Evolutionary conservation across 1,284 basidiomycete genomes (phyloP), one percentile per base, ranked within the genome.

Genomic region (Cryptococcus jaspeensis): DNA sequence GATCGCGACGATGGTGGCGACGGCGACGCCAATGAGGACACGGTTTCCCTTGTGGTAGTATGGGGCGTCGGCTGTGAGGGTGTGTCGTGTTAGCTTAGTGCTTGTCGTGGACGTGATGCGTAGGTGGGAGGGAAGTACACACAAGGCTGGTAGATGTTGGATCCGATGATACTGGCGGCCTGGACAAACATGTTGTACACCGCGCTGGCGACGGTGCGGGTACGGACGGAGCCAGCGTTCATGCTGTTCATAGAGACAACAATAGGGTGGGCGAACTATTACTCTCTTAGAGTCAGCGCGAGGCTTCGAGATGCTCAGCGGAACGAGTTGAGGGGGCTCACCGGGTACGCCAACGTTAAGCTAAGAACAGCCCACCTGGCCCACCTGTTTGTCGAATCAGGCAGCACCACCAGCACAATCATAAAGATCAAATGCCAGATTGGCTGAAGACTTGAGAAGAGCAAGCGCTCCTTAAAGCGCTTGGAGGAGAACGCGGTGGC

Each of bases 101-200:
- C n/a, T n/a, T n/a, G n/a, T n/a, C 55, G 52, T n/a, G 40, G 45
- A 7, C 15, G n/a, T 42, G 47, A 13, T 49, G 8, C 11, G 35
- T 15, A 36, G 15, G 15, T 6, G 16, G 50, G 22, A 2, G 15
- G 44, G n/a, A n/a, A n/a, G n/a, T n/a, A n/a, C 38, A 53, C 46
- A 45, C 53, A 43, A 11, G 60, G 42, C 38, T 66, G 66, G 41
- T 69, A 69, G 5, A 74, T 51, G 53, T 74, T 73, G 35, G 60
- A 58, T 2, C 66, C 65, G 22, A 71, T 56, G 18, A 74, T 56
- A 4, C 62, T 59, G 1, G 61, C 58, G 11, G 64, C 61, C 53
- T 74, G 72, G 7, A 73, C 72, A 18, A 62, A 56, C 67, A 73
- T 73, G 64, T 74, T 74, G 62, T 74, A 73, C 6, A 73, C 46